Percentiles rank a stretch among this genome's conserved stretches.
Conservation (phyloP, 1,139 yeast species). For the Suhomyces ambrosiae region DNA sequence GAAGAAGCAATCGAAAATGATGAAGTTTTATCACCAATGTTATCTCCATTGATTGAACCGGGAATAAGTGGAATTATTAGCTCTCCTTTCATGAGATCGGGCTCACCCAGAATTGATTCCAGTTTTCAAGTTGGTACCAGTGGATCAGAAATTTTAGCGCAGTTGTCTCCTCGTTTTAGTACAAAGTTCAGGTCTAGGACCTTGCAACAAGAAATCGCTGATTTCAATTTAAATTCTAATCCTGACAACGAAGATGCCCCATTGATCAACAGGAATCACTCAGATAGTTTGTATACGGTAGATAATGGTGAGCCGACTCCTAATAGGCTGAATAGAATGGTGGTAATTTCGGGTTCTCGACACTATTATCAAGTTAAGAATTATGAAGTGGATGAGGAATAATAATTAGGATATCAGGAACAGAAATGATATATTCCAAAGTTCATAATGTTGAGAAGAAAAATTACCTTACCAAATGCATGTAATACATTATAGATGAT, state of each 20-base stretch:
- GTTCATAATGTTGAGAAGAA: not conserved
- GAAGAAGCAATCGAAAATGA: conserved; percentile 51
- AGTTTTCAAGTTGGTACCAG: conserved; percentile 8
- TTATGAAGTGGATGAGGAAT: conserved; percentile 2
- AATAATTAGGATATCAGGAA: not conserved
- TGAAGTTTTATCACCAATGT: conserved; percentile 48
- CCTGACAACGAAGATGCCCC: conserved; percentile 14
- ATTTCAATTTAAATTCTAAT: conserved; percentile 22
- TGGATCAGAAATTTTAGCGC: conserved; percentile 12
- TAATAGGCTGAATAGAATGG: conserved; percentile 14
- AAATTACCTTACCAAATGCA: too few species aligned
- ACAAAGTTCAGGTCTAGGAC: conserved; percentile 10
- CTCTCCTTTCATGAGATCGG: not conserved
- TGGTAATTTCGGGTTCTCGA: conserved; percentile 44
- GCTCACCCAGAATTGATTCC: conserved; percentile 3
- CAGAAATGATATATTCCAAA: not conserved
- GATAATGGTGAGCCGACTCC: too few species aligned
- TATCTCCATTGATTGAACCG: conserved; percentile 41
- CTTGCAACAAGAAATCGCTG: conserved; percentile 11
- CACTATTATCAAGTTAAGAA: conserved; percentile 41
- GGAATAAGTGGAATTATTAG: conserved; percentile 4
- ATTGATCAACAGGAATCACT: conserved; percentile 25
- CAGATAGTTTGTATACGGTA: conserved; percentile 23
- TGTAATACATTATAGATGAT: too few species aligned
- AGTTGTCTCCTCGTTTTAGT: conserved; percentile 16